Evolutionary conservation across 495 filamentous ascomycete species (phyloP).

Genomic region (Penicillium goetzii): DNA sequence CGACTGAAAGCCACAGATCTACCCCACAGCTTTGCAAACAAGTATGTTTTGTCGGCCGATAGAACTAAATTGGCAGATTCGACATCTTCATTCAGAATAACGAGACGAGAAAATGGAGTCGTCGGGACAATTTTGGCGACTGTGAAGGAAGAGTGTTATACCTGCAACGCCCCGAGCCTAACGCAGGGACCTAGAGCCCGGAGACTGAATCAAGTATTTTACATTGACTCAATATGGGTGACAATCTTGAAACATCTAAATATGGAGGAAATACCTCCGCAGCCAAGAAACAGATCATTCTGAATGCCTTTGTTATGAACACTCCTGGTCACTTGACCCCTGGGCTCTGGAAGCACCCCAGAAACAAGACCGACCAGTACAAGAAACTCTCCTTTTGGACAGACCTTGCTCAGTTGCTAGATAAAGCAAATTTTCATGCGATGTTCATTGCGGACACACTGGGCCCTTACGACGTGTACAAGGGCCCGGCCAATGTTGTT

Average conservation of each 20-base stretch:
- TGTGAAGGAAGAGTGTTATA: background rate
- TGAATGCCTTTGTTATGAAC: conserved; percentile 62
- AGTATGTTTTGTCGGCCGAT: conserved; percentile 7
- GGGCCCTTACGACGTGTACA: conserved; percentile 41
- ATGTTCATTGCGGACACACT: conserved; percentile 62
- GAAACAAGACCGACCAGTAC: conserved; percentile 57
- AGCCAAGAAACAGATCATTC: conserved; percentile 55
- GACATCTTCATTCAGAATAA: conserved; percentile 2
- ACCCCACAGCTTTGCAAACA: conserved; percentile 8
- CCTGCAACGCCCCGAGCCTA: background rate
- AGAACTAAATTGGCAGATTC: background rate
- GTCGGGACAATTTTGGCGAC: background rate
- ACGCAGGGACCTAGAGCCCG: background rate
- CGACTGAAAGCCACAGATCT: background rate
- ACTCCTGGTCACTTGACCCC: conserved; percentile 60
- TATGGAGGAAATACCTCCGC: background rate
- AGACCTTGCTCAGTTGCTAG: conserved; percentile 58
- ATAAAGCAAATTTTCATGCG: conserved; percentile 62
- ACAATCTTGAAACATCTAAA: background rate
- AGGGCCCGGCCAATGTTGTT: conserved; percentile 34
- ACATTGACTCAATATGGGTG: conserved; percentile 13
- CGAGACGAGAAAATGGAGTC: background rate
- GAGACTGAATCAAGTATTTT: background rate
- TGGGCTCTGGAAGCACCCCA: conserved; percentile 59
- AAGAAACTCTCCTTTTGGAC: conserved; percentile 59